Conservation (phyloP, 2,329 filamentous ascomycete genomes). For the Trichoderma guizhouense region DNA sequence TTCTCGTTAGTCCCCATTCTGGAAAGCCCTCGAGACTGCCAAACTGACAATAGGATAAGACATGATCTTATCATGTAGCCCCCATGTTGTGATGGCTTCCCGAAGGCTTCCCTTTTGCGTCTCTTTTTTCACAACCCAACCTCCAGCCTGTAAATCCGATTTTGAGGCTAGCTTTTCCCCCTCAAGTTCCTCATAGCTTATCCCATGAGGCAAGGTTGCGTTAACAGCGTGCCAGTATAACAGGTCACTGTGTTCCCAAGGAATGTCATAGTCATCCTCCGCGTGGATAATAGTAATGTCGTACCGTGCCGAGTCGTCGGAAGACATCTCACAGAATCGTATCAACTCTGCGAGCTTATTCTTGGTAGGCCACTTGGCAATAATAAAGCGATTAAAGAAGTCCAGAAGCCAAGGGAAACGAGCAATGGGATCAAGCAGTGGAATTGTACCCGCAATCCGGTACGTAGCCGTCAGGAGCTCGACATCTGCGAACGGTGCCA, state of each 20-base stretch:
- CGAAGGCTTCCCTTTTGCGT: not conserved
- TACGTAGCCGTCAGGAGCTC: not conserved
- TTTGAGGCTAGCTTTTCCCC: not conserved
- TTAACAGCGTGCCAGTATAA: not conserved
- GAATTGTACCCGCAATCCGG: not conserved
- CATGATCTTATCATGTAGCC: not conserved
- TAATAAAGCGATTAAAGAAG: not conserved
- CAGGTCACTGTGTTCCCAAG: not conserved
- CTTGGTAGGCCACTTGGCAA: not conserved
- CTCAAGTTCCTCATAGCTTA: not conserved
- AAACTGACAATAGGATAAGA: not conserved
- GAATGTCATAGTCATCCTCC: not conserved
- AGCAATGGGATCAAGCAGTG: not conserved
- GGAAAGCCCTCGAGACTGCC: not conserved
- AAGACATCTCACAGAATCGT: not conserved
- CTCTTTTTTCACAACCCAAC: not conserved
- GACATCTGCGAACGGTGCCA: not conserved
- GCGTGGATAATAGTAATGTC: not conserved
- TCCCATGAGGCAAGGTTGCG: not conserved
- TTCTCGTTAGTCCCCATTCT: rapidly evolving
- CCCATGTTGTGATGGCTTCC: not conserved
- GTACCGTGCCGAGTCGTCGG: not conserved
- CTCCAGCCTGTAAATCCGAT: not conserved
- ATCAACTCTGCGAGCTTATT: not conserved
- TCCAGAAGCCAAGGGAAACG: not conserved